phyloP scores from a whole-genome alignment of 176 grass and related monocot species.

The Triticum urartu region DNA sequence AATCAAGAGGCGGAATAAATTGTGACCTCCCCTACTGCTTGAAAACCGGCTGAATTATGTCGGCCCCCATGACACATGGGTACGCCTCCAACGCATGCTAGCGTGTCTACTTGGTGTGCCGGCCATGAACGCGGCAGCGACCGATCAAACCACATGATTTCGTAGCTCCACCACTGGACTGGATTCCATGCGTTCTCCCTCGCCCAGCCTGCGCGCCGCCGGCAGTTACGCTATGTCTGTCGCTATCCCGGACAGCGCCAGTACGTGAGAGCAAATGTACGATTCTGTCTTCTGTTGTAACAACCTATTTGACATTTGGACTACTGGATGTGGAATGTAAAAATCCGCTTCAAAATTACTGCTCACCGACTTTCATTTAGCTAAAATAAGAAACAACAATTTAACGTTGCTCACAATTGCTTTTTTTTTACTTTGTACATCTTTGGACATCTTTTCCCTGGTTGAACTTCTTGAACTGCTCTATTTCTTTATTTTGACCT shows the following conservation, averaged over 20 bases:
- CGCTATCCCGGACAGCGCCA: not conserved
- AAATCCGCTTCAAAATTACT: not conserved
- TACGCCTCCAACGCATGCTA: not conserved
- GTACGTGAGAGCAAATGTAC: not conserved
- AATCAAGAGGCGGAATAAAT: not conserved
- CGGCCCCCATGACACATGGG: not conserved
- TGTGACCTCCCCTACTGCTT: slow-evolving; percentile 1
- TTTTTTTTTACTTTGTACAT: too few species aligned
- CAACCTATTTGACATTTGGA: not conserved
- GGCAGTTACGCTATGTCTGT: not conserved
- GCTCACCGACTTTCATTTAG: not conserved
- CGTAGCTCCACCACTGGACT: slow-evolving; percentile 1
- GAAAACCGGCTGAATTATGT: not conserved
- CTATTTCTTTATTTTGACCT: too few species aligned
- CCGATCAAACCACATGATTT: slow-evolving; percentile 20
- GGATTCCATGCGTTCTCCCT: not conserved
- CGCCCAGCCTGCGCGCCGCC: not conserved
- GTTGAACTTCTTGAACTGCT: too few species aligned
- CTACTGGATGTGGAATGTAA: not conserved
- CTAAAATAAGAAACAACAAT: too few species aligned
- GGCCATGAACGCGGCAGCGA: slow-evolving; percentile 16
- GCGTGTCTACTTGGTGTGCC: slow-evolving; percentile 20
- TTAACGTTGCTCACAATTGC: too few species aligned
- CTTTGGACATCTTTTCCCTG: too few species aligned
- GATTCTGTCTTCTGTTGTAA: not conserved